Percentiles rank a stretch among this genome's conserved stretches.
Conservation (phyloP, 495 filamentous ascomycete species). For the Lentithecium fluviatile region DNA sequence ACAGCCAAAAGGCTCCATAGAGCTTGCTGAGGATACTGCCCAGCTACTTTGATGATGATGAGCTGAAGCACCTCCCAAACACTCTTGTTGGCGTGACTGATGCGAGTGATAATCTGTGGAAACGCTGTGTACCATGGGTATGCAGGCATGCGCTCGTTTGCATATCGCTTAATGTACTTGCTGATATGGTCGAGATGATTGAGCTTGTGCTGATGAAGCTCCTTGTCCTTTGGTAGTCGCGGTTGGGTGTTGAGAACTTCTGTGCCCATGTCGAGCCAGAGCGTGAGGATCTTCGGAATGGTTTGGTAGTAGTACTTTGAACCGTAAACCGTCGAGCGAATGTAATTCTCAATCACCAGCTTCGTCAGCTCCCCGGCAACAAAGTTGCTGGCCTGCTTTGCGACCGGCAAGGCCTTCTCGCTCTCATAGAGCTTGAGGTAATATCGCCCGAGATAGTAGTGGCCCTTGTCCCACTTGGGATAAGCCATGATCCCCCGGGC, state of each 20-base stretch:
- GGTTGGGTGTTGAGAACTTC: conserved; percentile 58
- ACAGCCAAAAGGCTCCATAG: conserved; percentile 89
- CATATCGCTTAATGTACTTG: conserved; percentile 67
- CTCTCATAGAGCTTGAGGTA: conserved; percentile 96
- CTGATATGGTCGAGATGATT: conserved; percentile 71
- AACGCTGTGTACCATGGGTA: conserved; percentile 90
- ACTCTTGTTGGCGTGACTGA: conserved; percentile 75
- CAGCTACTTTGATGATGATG: conserved; percentile 80
- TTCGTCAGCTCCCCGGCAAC: conserved; percentile 77
- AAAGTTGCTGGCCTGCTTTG: conserved; percentile 59
- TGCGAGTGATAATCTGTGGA: conserved; percentile 87
- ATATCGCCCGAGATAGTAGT: conserved; percentile 94
- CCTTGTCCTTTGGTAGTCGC: conserved; percentile 26
- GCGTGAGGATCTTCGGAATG: conserved; percentile 80
- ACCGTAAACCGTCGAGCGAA: conserved; percentile 80
- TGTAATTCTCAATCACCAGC: conserved; percentile 88
- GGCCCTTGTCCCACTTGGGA: conserved; percentile 86
- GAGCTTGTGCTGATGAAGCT: conserved; percentile 57
- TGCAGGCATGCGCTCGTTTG: conserved; percentile 67
- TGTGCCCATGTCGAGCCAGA: conserved; percentile 90
- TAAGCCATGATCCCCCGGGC: conserved; percentile 63
- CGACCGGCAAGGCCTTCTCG: conserved; percentile 71
- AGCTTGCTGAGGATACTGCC: conserved; percentile 81
- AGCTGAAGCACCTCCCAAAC: conserved; percentile 71
- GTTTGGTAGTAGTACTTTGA: conserved; percentile 95